These are phyloP conservation scores for Sphagnum tenellum DNA, from an alignment of 225 moss, liverwort and hornwort species.

Conservation along the genomic window DNA sequence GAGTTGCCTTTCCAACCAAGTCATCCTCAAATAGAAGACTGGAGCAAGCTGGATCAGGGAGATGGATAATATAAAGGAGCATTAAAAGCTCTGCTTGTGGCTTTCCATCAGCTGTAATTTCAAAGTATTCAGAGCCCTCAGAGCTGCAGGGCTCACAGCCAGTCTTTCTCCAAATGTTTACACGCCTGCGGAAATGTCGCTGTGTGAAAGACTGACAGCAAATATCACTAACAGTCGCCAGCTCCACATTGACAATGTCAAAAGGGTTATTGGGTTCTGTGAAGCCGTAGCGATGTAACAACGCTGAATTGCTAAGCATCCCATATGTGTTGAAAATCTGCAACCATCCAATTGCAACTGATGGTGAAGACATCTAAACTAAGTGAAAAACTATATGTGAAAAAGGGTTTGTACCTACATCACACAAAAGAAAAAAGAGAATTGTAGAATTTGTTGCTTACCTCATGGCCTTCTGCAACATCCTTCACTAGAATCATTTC, in stretches of 20 bases:
- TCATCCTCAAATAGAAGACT: slow-evolving; percentile 19
- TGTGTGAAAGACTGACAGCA: slow-evolving; percentile 34
- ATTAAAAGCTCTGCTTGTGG: slow-evolving; percentile 65
- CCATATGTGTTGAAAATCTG: slow-evolving; percentile 91
- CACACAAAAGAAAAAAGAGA: no score
- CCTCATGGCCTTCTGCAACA: slow-evolving; percentile 59
- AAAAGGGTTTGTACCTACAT: no score
- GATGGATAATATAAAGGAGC: slow-evolving; percentile 57
- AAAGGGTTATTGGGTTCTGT: slow-evolving; percentile 77
- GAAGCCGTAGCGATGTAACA: slow-evolving; percentile 82
- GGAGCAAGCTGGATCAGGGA: slow-evolving; percentile 32
- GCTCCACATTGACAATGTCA: slow-evolving; percentile 71
- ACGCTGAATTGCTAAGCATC: slow-evolving; percentile 63
- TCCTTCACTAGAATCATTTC: slow-evolving; percentile 83
- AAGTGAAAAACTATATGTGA: background rate
- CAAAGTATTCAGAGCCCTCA: slow-evolving; percentile 66
- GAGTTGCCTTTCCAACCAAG: slow-evolving; percentile 13
- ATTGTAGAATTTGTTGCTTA: slow-evolving; percentile 7
- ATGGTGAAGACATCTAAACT: background rate
- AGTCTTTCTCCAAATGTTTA: slow-evolving; percentile 48
- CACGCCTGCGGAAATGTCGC: slow-evolving; percentile 56
- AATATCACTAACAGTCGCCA: slow-evolving; percentile 35
- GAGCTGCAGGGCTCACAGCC: slow-evolving; percentile 50
- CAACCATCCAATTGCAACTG: slow-evolving; percentile 2
- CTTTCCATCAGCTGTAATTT: slow-evolving; percentile 58